Conservation (phyloP, 164 flowering plant species). For the Brasenia schreberi region DNA sequence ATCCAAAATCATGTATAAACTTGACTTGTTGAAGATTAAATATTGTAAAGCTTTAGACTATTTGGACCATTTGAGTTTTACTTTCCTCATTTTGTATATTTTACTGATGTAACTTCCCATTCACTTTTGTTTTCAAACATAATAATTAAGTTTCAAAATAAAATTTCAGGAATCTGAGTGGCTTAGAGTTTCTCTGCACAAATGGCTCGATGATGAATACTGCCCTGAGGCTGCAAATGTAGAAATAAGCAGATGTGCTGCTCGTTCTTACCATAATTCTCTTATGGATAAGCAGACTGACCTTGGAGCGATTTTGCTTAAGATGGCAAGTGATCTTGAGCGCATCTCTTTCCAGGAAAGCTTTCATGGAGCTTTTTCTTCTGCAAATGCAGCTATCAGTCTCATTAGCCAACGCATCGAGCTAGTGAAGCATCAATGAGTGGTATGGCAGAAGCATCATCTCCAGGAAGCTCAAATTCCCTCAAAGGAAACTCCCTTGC, state of each 20-base stretch:
- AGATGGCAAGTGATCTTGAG: conserved; percentile 64
- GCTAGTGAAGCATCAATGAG: conserved; percentile 8
- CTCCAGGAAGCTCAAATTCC: too few species aligned
- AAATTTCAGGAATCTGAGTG: conserved; percentile 99
- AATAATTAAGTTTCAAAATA: too few species aligned
- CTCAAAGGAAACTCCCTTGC: too few species aligned
- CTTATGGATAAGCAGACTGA: conserved; percentile 44
- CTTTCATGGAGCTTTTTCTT: conserved; percentile 91
- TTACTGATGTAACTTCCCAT: too few species aligned
- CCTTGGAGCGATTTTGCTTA: conserved; percentile 67
- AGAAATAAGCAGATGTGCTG: conserved; percentile 78
- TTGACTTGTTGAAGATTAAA: too few species aligned
- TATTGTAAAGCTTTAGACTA: too few species aligned
- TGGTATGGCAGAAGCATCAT: not conserved
- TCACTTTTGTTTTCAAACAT: too few species aligned
- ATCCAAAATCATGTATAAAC: too few species aligned
- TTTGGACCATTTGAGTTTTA: too few species aligned
- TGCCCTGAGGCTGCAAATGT: conserved; percentile 81
- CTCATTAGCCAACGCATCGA: conserved; percentile 57
- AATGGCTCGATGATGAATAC: conserved; percentile 97
- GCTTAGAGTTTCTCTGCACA: conserved; percentile 71
- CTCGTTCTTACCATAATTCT: conserved; percentile 52
- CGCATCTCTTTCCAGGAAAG: conserved; percentile 81
- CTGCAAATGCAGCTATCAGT: conserved; percentile 85
- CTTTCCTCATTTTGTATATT: too few species aligned